Evolutionary conservation across 2,329 filamentous ascomycete genomes (phyloP), one percentile per base, ranked within the genome.

Genomic region (Onygenales sp.): DNA sequence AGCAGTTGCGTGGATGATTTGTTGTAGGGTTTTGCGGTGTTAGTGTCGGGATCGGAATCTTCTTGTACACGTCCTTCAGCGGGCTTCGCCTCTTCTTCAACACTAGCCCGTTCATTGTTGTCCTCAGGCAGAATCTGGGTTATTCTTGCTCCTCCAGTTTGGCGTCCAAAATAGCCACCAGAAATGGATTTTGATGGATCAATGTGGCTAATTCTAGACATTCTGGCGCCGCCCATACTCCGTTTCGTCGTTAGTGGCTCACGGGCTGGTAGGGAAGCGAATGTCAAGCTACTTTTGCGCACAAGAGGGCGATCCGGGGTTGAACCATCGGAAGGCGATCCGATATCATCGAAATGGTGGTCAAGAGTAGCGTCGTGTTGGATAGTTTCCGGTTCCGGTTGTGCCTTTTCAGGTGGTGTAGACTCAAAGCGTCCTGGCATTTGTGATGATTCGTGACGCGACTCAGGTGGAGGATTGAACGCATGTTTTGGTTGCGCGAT

Each of bases 1-100:
- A 98, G 76, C 43, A 88, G 80, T 68, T 97, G 91, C 0, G 93
- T 95, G n/a, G 93, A 94, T 0, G 89, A 91, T 67, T 94, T 94
- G 70, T 84, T 89, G 64, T 92, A 85, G 2, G 79, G 69, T 60
- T 77, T 80, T 5, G 79, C 77, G 33, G 76, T 75, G 43, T 78
- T 78, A 1, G 71, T 68, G 13, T 76, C 71, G 7, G 68, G 68
- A 41, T 77, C 76, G 1, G 74, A 72, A 27, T 82, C 78, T 35
- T 74, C 63, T 45, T 75, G 69, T 21, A 69, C 77, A 9, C 46
- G 35, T 13, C 14, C 33, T 38, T 82, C 77, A n/a, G 81, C 76
- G 14, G 73, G 60, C 38, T 78, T 75, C 57, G 73, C 71, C 13
- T 72, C 72, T 10, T 75, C 73, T 32, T 75, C 69, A 17, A 72